phyloP scores from a whole-genome alignment of 106 monocot species.

The Vanilla planifolia region DNA sequence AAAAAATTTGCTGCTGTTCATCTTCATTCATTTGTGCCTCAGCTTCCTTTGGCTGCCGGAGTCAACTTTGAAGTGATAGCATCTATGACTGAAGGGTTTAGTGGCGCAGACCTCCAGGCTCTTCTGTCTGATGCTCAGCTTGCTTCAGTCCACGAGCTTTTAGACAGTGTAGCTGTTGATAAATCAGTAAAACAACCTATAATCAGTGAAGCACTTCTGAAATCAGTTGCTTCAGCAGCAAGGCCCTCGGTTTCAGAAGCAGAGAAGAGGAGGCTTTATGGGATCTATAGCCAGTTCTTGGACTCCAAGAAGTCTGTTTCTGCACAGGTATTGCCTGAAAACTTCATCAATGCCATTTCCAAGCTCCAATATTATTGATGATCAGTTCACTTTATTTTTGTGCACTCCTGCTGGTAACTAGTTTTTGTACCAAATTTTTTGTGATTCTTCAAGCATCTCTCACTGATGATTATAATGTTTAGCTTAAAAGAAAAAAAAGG shows the following conservation, averaged over 20 bases:
- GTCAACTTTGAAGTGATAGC: slow-evolving; percentile 62
- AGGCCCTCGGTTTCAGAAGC: slow-evolving; percentile 81
- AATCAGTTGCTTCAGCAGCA: slow-evolving; percentile 62
- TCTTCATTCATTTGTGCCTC: background rate
- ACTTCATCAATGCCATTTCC: background rate
- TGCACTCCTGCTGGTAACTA: too few species aligned
- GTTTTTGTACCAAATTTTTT: too few species aligned
- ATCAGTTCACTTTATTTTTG: background rate
- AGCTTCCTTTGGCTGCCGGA: slow-evolving; percentile 73
- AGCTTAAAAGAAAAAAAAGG: too few species aligned
- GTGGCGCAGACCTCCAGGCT: slow-evolving; percentile 93
- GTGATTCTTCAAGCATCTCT: too few species aligned
- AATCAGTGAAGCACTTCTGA: slow-evolving; percentile 56
- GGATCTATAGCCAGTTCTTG: slow-evolving; percentile 73
- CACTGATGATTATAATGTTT: too few species aligned
- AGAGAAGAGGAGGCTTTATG: slow-evolving; percentile 67
- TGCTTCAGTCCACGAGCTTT: slow-evolving; percentile 78
- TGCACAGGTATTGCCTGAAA: slow-evolving; percentile 41
- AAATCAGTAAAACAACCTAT: slow-evolving; percentile 32
- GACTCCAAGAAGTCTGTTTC: slow-evolving; percentile 71
- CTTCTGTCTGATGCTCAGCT: slow-evolving; percentile 90
- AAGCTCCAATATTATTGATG: background rate
- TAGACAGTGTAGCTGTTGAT: slow-evolving; percentile 31
- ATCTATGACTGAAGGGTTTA: slow-evolving; percentile 93
- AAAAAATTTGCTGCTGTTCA: background rate